Evolutionary conservation across 345 rosid genomes (phyloP).

Genomic region (Excoecaria agallocha): DNA sequence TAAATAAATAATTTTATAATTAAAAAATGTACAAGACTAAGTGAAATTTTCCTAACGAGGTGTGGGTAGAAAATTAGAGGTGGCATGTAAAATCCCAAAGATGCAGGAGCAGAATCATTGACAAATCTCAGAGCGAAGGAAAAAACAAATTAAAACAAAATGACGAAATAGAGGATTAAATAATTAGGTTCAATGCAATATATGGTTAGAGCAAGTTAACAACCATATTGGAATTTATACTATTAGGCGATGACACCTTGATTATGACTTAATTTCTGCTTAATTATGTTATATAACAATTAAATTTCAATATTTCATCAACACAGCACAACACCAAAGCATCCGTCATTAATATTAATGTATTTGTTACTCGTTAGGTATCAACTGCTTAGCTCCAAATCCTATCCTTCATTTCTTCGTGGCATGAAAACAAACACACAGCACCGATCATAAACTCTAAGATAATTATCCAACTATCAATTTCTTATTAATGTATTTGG

Average conservation of each 20-base stretch:
- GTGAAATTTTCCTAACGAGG: no score
- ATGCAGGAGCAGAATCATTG: neutral
- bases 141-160: neutral
- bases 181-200: no score
- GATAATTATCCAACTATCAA: neutral
- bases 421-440: neutral
- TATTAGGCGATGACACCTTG: neutral
- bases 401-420: neutral
- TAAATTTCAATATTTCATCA: no score
- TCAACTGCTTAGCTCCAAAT: constrained; percentile 9
- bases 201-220: constrained; percentile 18
- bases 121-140: neutral
- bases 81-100: no score
- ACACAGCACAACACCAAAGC: no score
- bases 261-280: neutral
- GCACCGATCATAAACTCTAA: neutral
- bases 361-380: constrained; percentile 10
- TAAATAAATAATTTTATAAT: no score
- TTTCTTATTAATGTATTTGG: constrained; percentile 4
- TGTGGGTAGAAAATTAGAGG: no score
- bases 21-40: no score
- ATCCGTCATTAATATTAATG: no score
- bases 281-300: no score
- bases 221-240: neutral
- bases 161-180: no score